Evolutionary conservation across 208 protist species (phyloP), one percentile per base, ranked within the genome.

Genomic region (Naegleria gruberi): DNA sequence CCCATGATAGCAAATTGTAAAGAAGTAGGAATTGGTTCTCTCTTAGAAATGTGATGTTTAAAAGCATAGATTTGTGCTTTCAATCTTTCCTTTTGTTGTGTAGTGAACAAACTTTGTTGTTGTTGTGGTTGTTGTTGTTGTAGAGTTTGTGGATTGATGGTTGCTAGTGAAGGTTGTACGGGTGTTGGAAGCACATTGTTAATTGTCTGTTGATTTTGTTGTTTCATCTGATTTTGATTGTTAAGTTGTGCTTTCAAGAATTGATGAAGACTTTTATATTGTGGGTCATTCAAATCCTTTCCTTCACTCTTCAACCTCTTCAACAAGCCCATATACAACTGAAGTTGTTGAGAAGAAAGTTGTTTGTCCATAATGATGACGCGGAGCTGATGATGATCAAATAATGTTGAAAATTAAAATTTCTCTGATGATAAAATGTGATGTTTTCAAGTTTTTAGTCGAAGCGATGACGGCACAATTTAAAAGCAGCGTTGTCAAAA

Each of bases 31-130:
- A 45, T 4, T 23, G 6, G 15, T 17, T 34, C 45, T 34, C 37
- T 77, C 34, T 46, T 42, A 3, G 10, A 5, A n/a, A 77, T 45
- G 51, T 89, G 51, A 44, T 77, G 12, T 37, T 77, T 89, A 4
- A 89, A 77, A 0, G 86, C 86, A 43, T 37, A 77, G 34, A 77
- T 89, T 89, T 89, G 86, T n/a, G 86, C 45, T 77, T 40, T 89
- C 10, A 89, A 34, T 34, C n/a, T 0, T 37, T 89, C 86, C 34
- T 89, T 77, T 89, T 89, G 86, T 74, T 55, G 15, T 89, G 0
- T 45, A 42, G 83, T 30, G 30, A 87, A 87, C 4, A 87, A 23
- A 45, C 6, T 46, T 45, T 30, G 17, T 37, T 8, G 82, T 23
- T 30, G 17, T 46, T 86, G 82, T 45, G n/a, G 40, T 46, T 41